Base-by-base conservation (phyloP, 108 stramenopile genomes). In the Cyclotella cryptica region DNA sequence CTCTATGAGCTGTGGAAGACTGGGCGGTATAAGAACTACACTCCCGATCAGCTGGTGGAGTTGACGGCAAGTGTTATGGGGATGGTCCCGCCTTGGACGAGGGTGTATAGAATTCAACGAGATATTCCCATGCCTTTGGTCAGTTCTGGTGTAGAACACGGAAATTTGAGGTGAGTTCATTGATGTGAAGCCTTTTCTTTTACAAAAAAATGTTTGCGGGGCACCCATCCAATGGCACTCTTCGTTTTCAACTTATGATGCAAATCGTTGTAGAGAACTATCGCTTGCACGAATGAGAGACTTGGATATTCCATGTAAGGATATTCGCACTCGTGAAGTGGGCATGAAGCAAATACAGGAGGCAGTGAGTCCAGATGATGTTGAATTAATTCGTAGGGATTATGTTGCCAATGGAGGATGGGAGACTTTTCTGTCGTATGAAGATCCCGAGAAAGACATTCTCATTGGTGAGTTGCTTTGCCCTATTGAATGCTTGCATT, bases 51-150 rank as follows among this genome's bases (percentile, higher is more conserved):
- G 72, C 85, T 98, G 58, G 92, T 98, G 35, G 97, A 98, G 74
- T 80, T 98, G 69, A 90, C 96, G 19, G 94, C 96, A 13, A 88
- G 88, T 62, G 83, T 97, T 17, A 72, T 97, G 77, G 90, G 90
- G 55, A 79, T 96, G 66, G 96, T 98, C 4, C 98, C 96, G 42
- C 98, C 98, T 1, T 98, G 98, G 98, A 97, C 95, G 7, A 90
- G 98, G 28, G 82, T 98, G 68, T 97, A 98, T 81, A 81, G 98
- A 17, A 95, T 98, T 60, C 96, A 97, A 75, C 91, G 98, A 12
- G 98, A 98, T 79, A 98, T 98, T 74, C 93, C 98, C 66, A 98
- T 98, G 97, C 97, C 97, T 5, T 79, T 98, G 45, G 96, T 98
- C 42, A 89, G 89, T 57, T 92, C 92, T 28, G 97, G 97, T 12